Evolutionary conservation across 1,139 yeast genomes (phyloP).

Genomic region (Hansenula lynferdii): DNA sequence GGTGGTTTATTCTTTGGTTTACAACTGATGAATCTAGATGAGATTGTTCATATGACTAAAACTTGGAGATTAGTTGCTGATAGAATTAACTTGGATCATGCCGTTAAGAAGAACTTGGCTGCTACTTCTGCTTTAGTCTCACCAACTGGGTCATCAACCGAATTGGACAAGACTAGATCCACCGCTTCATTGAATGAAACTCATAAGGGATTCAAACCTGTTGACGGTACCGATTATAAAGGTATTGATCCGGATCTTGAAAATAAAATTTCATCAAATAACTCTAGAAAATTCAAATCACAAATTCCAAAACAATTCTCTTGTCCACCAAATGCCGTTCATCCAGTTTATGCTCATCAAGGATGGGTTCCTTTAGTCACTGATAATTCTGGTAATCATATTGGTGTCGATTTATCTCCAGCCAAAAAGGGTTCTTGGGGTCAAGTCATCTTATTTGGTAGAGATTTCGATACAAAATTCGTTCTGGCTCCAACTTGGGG

Average conservation of each 20-base stretch:
- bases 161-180: slow-evolving; percentile 11
- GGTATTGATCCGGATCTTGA: slow-evolving; percentile 22
- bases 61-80: slow-evolving; percentile 64
- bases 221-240: slow-evolving; percentile 22
- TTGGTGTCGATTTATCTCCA: slow-evolving; percentile 86
- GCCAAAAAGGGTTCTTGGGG: slow-evolving; percentile 73
- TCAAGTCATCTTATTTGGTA: slow-evolving; percentile 82
- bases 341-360: slow-evolving; percentile 74
- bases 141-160: slow-evolving; percentile 20
- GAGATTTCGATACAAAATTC: slow-evolving; percentile 83
- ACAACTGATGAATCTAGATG: slow-evolving; percentile 60
- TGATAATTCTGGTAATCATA: slow-evolving; percentile 85
- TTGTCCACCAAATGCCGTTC: slow-evolving; percentile 69
- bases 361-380: slow-evolving; percentile 90
- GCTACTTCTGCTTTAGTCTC: slow-evolving; percentile 17
- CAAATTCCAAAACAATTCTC: slow-evolving; percentile 59
- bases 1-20: slow-evolving; percentile 63
- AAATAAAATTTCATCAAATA: slow-evolving; percentile 20
- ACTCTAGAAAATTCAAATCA: slow-evolving; percentile 25
- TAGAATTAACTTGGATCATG: slow-evolving; percentile 30
- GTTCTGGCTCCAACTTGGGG: slow-evolving; percentile 82
- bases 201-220: slow-evolving; percentile 12
- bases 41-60: slow-evolving; percentile 57
- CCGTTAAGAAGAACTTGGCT: slow-evolving; percentile 9
- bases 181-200: slow-evolving; percentile 17